phyloP scores from a whole-genome alignment of 495 filamentous ascomycete species.

The Sphaerosporella brunnea region DNA sequence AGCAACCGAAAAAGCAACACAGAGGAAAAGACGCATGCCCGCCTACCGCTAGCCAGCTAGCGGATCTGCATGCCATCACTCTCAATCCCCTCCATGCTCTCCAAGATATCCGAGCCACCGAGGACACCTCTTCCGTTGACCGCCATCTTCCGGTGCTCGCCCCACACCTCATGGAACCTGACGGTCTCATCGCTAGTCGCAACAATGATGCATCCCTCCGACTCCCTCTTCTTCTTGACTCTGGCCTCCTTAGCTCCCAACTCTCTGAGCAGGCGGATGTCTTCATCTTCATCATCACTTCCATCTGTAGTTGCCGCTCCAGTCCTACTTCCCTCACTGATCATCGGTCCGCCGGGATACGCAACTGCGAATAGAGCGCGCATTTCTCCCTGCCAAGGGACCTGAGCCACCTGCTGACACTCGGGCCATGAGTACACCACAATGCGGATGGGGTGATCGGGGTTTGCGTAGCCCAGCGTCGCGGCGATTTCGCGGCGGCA shows the following conservation, averaged over 20 bases:
- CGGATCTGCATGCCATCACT: constrained; percentile 41
- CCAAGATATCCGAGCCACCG: constrained; percentile 75
- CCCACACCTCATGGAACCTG: constrained; percentile 94
- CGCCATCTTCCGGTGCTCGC: constrained; percentile 39
- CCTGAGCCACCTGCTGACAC: constrained; percentile 69
- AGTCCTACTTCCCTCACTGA: neutral
- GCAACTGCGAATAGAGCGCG: constrained; percentile 58
- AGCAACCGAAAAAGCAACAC: neutral
- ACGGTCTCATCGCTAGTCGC: constrained; percentile 87
- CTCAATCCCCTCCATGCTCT: constrained; percentile 69
- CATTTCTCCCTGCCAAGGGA: constrained; percentile 75
- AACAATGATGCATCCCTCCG: constrained; percentile 80
- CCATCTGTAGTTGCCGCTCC: neutral
- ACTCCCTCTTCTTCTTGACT: constrained; percentile 34
- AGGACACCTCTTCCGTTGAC: constrained; percentile 46
- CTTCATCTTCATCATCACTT: constrained; percentile 3
- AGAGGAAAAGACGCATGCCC: too few relatives aligned
- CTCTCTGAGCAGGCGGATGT: neutral
- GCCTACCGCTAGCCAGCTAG: neutral
- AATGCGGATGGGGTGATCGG: constrained; percentile 77
- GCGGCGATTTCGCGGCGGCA: constrained; percentile 75
- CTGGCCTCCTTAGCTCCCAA: constrained; percentile 4
- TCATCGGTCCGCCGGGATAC: constrained; percentile 41
- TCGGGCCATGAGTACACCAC: constrained; percentile 93
- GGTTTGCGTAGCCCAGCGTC: constrained; percentile 89